These are phyloP conservation scores for Rhizopogon vesiculosus DNA, from an alignment of 768 basidiomycete genomes.

Conservation along the genomic window DNA sequence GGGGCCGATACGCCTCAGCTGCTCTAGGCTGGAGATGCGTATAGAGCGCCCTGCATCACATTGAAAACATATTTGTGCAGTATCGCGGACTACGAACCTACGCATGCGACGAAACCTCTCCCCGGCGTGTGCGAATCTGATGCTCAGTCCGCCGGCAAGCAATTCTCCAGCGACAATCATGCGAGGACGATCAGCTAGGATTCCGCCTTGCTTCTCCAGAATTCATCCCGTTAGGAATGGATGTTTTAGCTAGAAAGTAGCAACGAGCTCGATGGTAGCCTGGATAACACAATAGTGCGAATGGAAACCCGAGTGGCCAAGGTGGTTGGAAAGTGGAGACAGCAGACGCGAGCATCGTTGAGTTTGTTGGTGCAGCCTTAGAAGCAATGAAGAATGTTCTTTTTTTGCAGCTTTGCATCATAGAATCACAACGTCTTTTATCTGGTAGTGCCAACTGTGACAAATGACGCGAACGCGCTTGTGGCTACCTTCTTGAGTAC, in stretches of 20 bases:
- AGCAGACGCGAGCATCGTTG: neutral
- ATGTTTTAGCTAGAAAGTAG: constrained; percentile 48
- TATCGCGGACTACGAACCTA: too few relatives aligned
- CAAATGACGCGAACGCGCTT: neutral
- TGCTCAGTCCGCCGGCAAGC: too few relatives aligned
- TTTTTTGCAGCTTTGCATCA: neutral
- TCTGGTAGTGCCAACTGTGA: neutral
- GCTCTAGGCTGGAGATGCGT: too few relatives aligned
- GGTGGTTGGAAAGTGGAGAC: constrained; percentile 23
- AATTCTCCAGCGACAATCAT: too few relatives aligned
- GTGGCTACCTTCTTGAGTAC: too few relatives aligned
- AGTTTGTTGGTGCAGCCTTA: neutral
- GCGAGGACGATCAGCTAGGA: too few relatives aligned
- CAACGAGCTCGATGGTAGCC: constrained; percentile 25
- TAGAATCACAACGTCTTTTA: neutral
- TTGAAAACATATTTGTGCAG: too few relatives aligned
- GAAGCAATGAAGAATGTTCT: neutral
- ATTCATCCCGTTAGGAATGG: constrained; percentile 43
- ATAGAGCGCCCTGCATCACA: too few relatives aligned
- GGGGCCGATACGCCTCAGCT: too few relatives aligned
- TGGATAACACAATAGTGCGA: constrained; percentile 17
- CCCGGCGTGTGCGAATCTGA: too few relatives aligned
- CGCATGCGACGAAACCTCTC: too few relatives aligned
- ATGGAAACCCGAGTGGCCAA: constrained; percentile 47
- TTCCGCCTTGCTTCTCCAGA: too few relatives aligned